Evolutionary conservation across 768 basidiomycete genomes (phyloP), one percentile per base, ranked within the genome.

Genomic region (Pholiota microspora): DNA sequence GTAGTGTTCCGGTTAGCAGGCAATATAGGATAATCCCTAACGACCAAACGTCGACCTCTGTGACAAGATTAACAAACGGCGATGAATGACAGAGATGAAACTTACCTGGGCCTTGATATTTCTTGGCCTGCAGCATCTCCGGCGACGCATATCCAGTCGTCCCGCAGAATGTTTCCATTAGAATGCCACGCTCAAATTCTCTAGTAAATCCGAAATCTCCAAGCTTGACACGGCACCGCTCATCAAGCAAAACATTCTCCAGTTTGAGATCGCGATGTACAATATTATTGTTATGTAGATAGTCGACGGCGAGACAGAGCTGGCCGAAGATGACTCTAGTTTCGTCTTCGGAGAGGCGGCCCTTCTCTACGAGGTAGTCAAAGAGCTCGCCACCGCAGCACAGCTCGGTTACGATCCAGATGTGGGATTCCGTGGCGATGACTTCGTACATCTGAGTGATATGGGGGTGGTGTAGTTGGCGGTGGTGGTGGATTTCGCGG

Each of bases 361-460:
- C 92, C 63, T 96, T 92, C 76, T 99, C 97, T 12, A 89, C 92
- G 21, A 99, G 86, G 67, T 98, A 98, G 72, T 98, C 97, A 71
- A 98, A 99, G 25, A 99, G 82, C 70, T 99, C 97, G 35, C 97
- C 97, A 8, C 97, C 97, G 42, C 85, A 88, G 71, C 97, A 98
- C 29, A 99, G 85, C 67, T 99, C 97, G 13, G 94, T 92, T 38
- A 99, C 89, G 54, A 99, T 93, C 94, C 94, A 98, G 66, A 99
- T 95, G 59, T 84, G 82, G 23, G 84, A 82, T 72, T 99, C 97
- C 1, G 97, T 98, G 7, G 97, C 97, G 67, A 98, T 91, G 66
- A 98, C 92, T 73, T 99, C 96, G 75, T 91, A 97, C 71, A 98
- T 86, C 67, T 96, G 94, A 12, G 94, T 92, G 64, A 99, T 84